phyloP scores from a whole-genome alignment of 2,329 filamentous ascomycete species.

The Cercospora sp. region DNA sequence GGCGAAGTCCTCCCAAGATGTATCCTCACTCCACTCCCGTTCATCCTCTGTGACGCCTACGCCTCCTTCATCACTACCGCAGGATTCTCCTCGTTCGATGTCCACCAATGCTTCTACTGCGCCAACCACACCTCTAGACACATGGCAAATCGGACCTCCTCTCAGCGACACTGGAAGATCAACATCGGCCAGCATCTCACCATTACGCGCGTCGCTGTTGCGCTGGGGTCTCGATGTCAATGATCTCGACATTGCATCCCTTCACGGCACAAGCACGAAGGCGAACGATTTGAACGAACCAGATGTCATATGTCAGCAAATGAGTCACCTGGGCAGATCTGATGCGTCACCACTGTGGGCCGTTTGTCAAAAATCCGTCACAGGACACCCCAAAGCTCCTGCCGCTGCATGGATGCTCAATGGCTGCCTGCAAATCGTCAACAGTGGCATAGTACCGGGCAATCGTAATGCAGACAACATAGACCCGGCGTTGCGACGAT shows the following conservation, averaged over 20 bases:
- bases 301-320: neutral
- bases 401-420: neutral
- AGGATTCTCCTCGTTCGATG: neutral
- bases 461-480: neutral
- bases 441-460: neutral
- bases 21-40: neutral
- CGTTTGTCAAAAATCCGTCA: neutral
- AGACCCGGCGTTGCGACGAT: neutral
- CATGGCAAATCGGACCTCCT: neutral
- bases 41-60: neutral
- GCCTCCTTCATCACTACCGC: neutral
- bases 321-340: neutral
- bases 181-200: neutral
- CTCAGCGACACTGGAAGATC: neutral
- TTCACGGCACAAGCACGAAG: neutral
- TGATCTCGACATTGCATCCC: neutral
- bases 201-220: neutral
- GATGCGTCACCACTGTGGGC: neutral
- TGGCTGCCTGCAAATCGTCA: neutral
- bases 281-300: neutral
- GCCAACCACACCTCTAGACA: neutral
- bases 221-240: neutral
- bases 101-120: neutral
- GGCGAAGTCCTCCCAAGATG: neutral
- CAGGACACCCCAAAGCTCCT: neutral